phyloP scores from a whole-genome alignment of 495 filamentous ascomycete species.

The Clohesyomyces aquaticus region DNA sequence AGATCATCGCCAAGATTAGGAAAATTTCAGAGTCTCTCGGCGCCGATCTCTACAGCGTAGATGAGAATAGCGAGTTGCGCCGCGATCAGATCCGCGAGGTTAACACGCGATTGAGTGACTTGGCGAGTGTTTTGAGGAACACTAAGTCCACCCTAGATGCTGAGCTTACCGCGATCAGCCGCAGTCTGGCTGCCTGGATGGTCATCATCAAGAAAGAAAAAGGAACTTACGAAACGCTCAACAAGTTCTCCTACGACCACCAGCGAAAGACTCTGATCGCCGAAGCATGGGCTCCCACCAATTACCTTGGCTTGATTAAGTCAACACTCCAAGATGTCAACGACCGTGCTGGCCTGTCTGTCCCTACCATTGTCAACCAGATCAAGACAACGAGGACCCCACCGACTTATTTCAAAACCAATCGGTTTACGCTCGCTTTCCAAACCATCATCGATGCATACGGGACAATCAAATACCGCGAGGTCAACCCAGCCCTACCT shows the following conservation, averaged over 20 bases:
- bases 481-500: constrained; percentile 94
- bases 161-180: constrained; percentile 89
- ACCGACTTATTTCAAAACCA: constrained; percentile 93
- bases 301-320: constrained; percentile 86
- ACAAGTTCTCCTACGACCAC: constrained; percentile 94
- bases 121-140: constrained; percentile 87
- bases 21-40: constrained; percentile 98
- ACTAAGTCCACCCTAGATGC: constrained; percentile 95
- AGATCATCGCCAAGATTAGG: constrained; percentile 96
- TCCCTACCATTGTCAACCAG: constrained; percentile 96
- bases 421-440: constrained; percentile 97
- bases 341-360: constrained; percentile 88
- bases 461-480: constrained; percentile 92
- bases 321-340: constrained; percentile 97
- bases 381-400: constrained; percentile 95
- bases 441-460: constrained; percentile 99
- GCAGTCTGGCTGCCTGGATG: constrained; percentile 92
- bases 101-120: constrained; percentile 86
- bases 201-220: constrained; percentile 97
- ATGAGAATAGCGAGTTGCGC: constrained; percentile 92
- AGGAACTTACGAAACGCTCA: constrained; percentile 94
- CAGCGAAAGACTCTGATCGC: constrained; percentile 95
- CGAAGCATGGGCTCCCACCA: constrained; percentile 95
- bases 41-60: constrained; percentile 91
- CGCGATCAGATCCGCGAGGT: constrained; percentile 96